Base-by-base conservation (phyloP, 768 basidiomycete genomes). In the Russula olivacea region DNA sequence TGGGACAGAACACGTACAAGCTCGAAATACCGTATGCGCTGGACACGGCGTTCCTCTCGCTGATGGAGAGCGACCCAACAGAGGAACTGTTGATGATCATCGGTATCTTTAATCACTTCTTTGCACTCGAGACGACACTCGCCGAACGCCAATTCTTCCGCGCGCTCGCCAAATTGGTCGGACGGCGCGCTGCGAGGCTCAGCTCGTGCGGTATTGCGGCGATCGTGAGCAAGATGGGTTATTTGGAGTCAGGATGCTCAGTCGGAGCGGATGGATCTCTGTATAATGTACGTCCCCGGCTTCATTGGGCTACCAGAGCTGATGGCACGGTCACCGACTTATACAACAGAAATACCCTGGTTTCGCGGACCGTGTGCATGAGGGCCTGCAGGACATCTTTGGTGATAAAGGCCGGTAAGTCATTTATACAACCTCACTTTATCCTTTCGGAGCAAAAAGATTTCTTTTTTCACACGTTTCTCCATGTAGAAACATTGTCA, bases 1-100 rank as follows among this genome's bases (percentile, higher is more conserved):
- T 97, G 34, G 95, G 97, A 28, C 96, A 99, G 76, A 93, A 96
- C 74, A 97, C 96, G 1, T 98, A 98, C 83, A 98, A 98, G 79
- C 84, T 99, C 43, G 95, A 98, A 76, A 91, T 83, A 67, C 84
- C 93, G 21, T 94, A 94, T 73, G 87, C 83, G 32, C 87, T 99
- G 70, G 96, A 99, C 74, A 99, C 97, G 2, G 95, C 96, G 1
- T 98, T 98, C 80, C 77, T 99, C 65, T 95, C 93, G 47, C 80
- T 98, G 49, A 97, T 99, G 88, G 96, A 98, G 77, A 91, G 92
- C 70, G 96, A 98, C 75, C 87, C 91, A 1, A 99, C 96, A 32
- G 96, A 98, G 70, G 96, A 99, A 70, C 84, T 96, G 51, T 82
- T 98, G 55, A 97, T 96, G 85, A 85, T 94, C 72, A 92, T 97